Base-by-base conservation (phyloP, 2,329 filamentous ascomycete genomes). In the Parastagonospora nodorum region DNA sequence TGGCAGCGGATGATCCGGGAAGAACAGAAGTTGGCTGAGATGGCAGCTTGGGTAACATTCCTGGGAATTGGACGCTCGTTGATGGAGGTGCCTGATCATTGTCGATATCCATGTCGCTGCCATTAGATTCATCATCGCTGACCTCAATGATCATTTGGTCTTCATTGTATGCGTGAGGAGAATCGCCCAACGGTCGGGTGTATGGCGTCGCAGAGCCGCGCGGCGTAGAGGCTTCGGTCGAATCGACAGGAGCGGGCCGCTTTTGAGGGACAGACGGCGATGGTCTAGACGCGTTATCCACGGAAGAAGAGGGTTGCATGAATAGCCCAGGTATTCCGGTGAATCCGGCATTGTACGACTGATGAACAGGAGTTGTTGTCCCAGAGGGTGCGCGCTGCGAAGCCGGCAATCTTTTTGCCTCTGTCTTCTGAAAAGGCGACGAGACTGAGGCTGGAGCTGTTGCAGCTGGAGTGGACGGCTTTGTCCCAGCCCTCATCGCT, bases 91-190 rank as follows among this genome's bases (percentile, higher is more conserved):
- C 80, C 40, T 81, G 84, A 24, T 84, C 84, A 45, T 75, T 74
- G 30, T 77, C 75, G 19, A 88, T 79, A 30, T 89, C 87, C 84
- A 88, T 88, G 49, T 86, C 85, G 40, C 86, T 80, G 6, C 77
- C 80, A 19, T 79, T 83, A 27, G 69, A 78, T 50, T 88, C 85
- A 57, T 87, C 84, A 27, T 96, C 92, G 67, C 90, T 96, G 33
- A 95, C 87, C 58, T 95, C 85, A 60, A 96, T 96, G 33, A 96
- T 83, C 45, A 96, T 82, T 2, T 82, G 82, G 42, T 85, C 80
- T 19, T 87, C 80, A 44, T 82, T 77, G 42, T 66, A 65, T 19
- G 67, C 58, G 39, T 68, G 59, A 19, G 80, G 78, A 40, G 78
- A 79, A 38, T 86, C 83, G 10, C 82, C 83, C 61, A 87, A 86